Conservation (phyloP, 2,329 filamentous ascomycete genomes). For the Onygena corvina region DNA sequence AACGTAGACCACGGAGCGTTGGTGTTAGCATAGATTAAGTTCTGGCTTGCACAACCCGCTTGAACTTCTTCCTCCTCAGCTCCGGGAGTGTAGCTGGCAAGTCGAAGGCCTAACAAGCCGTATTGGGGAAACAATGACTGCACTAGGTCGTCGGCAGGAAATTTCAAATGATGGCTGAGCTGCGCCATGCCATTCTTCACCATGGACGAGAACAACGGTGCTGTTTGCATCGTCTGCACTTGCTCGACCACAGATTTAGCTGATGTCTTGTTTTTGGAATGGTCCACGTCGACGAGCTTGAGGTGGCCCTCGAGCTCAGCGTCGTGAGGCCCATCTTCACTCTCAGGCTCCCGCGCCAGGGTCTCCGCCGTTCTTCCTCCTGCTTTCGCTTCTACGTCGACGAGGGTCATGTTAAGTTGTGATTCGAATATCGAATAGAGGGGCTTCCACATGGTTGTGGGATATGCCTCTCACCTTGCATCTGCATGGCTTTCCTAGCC, state of each 20-base stretch:
- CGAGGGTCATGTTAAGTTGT: too few relatives aligned
- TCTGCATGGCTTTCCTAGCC: background rate
- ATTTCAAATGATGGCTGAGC: background rate
- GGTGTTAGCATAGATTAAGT: slow-evolving; percentile 36
- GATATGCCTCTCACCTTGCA: background rate
- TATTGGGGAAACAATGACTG: slow-evolving; percentile 17
- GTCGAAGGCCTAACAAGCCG: slow-evolving; percentile 18
- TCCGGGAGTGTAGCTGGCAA: slow-evolving; percentile 14
- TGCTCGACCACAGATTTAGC: slow-evolving; percentile 12
- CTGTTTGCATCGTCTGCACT: slow-evolving; percentile 13
- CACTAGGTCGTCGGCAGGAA: background rate
- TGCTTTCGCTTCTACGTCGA: background rate
- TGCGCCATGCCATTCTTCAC: background rate
- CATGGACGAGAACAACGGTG: slow-evolving; percentile 15
- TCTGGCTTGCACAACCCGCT: slow-evolving; percentile 10
- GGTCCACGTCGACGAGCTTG: slow-evolving; percentile 9
- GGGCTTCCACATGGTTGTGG: too few relatives aligned
- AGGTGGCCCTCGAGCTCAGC: slow-evolving; percentile 8
- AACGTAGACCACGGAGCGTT: slow-evolving; percentile 48
- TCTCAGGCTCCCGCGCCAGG: background rate
- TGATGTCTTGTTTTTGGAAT: slow-evolving; percentile 10
- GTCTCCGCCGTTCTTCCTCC: background rate
- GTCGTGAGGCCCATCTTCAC: background rate
- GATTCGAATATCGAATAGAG: too few relatives aligned
- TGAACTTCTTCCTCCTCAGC: slow-evolving; percentile 4